Base-by-base conservation (phyloP, 495 filamentous ascomycete species). In the Chaetomidium leptoderma region DNA sequence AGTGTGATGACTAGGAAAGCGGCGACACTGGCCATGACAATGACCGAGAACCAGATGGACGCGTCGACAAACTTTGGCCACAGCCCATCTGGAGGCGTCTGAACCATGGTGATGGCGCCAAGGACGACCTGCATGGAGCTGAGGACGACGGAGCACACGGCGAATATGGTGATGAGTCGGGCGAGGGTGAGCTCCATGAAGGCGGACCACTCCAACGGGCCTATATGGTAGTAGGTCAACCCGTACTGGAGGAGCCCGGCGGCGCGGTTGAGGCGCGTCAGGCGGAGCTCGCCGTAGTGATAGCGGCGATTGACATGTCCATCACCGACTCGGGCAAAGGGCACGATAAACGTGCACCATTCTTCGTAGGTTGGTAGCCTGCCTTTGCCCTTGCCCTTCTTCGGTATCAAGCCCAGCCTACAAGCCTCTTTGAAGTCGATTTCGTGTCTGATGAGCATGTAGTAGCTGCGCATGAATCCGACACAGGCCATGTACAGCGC, bases 211-310 rank as follows among this genome's bases (percentile, higher is more conserved):
- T 71, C n/a, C n/a, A n/a, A 66, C 9, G 66, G 68, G 42, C 57
- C 61, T 30, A 71, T 66, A 42, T 71, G 68, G 55, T 64, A 70
- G 49, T 69, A 71, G 24, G 66, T 66, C 36, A 71, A 48, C 1
- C 35, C 49, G 16, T 45, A 10, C 52, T 29, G 48, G 39, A 62
- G 59, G 2, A 71, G 23, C n/a, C 63, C 17, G 33, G 64, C 61
- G 5, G 67, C 58, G 30, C 60, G 52, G 58, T 79, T 79, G 46
- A 79, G 65, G n/a, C 77, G 67, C 0, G 68, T 69, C 10, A 80
- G 67, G 2, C 77, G 68, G 5, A 80, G 57, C 59, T 78, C 75
- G 36, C 77, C 77, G 43, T 74, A 79, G 21, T 69, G 49, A 53
- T 74, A 79, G 0, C 77, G 66, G 5, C 59, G 56, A 9, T 51